Base-by-base conservation (phyloP, 2,329 filamentous ascomycete genomes). In the Didymella keratinophila region DNA sequence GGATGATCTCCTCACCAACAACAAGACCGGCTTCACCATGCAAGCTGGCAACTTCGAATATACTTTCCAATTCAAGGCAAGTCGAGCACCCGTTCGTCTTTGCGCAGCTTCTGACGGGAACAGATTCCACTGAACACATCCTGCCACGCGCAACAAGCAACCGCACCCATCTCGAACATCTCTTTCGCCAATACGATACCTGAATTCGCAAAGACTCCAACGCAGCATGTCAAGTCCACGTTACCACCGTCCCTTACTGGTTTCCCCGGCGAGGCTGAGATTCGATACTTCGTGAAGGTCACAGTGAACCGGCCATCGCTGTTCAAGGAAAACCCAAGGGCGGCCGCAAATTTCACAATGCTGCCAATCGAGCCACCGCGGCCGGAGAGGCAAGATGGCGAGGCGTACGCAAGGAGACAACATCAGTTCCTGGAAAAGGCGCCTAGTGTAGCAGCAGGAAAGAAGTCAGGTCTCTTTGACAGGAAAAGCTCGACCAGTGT, bases 241-340 rank as follows among this genome's bases (percentile, higher is more conserved):
- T 82, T 99, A 11, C 95, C 95, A 5, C 95, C 95, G 0, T 96
- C 93, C 4, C 80, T 98, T 52, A 91, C 86, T n/a, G 92, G 92
- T 3, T 93, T 95, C 65, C 91, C 92, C 0, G 89, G 89, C 30
- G 87, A 93, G 76, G 94, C 93, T 21, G 93, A 97, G 77, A 93
- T 98, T 60, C 86, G 89, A 66, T 99, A 99, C 78, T 99, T 91
- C 74, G 84, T 98, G 73, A 99, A 99, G 76, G 92, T 90, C n/a
- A 98, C 95, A 0, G 88, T 98, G 6, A 91, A 93, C 70, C 84
- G 93, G n/a, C 92, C 93, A 0, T 89, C 90, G 14, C 84, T 97
- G 58, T 92, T 96, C 78, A 94, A 94, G 73, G 93, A 97, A 78
- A 97, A 97, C 70, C 90, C 92, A 76, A 84, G 93, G 52, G 76